Conservation (phyloP, 345 rosid genomes). For the Melaleuca quinquenervia region DNA sequence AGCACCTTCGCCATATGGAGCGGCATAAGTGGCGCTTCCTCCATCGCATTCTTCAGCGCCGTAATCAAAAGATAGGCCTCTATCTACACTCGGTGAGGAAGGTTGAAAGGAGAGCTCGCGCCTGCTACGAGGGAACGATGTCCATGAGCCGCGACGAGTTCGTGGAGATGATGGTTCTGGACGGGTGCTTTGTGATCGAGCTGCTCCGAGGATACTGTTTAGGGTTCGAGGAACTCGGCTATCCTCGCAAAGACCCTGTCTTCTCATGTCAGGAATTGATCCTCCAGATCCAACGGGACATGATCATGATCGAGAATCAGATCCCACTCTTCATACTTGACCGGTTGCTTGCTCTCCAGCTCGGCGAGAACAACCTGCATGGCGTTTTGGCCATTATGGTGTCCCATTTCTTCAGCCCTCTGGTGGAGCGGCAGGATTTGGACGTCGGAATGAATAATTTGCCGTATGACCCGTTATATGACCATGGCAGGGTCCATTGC, state of each 20-base stretch:
- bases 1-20: conserved; percentile 54
- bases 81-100: conserved; percentile 52
- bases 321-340: conserved; percentile 64
- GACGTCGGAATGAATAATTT: conserved; percentile 29
- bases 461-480: conserved; percentile 55
- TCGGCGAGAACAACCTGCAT: conserved; percentile 38
- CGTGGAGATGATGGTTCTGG: conserved; percentile 73
- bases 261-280: conserved; percentile 74
- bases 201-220: conserved; percentile 55
- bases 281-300: conserved; percentile 82
- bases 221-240: conserved; percentile 55
- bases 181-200: conserved; percentile 74
- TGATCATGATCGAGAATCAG: conserved; percentile 84
- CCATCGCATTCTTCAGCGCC: conserved; percentile 43
- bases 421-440: conserved; percentile 26
- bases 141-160: conserved; percentile 56
- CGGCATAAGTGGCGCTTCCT: conserved; percentile 74
- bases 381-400: conserved; percentile 53
- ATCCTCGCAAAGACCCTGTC: conserved; percentile 61
- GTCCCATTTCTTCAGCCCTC: conserved; percentile 31
- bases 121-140: conserved; percentile 50
- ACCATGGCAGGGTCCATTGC: conserved; percentile 53
- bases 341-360: conserved; percentile 51
- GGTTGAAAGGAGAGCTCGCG: conserved; percentile 49
- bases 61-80: conserved; percentile 27